Percentiles rank a stretch among this genome's conserved stretches.
phyloP scores from a whole-genome alignment of 2,329 filamentous ascomycete genomes.

The Colletotrichum agaves region DNA sequence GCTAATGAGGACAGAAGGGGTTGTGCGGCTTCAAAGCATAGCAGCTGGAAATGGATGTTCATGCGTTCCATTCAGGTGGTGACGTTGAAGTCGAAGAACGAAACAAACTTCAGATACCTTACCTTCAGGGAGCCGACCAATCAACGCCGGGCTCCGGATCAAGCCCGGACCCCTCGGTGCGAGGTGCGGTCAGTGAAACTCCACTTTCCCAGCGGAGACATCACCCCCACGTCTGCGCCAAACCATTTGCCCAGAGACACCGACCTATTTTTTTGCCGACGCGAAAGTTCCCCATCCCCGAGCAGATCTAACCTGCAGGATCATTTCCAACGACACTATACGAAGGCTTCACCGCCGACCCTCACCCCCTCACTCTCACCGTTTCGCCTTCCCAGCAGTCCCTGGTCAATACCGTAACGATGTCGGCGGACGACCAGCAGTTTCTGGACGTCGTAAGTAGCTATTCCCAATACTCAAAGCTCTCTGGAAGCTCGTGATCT shows the following conservation, averaged over 20 bases:
- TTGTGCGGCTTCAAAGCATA: not conserved
- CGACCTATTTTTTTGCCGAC: conserved; percentile 29
- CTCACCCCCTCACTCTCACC: not conserved
- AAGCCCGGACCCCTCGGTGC: conserved; percentile 14
- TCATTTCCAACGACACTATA: not conserved
- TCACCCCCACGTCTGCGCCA: not conserved
- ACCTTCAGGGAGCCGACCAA: conserved; percentile 10
- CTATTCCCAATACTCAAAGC: not conserved
- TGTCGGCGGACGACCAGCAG: conserved; percentile 84
- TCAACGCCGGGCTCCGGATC: conserved; percentile 3
- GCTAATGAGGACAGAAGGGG: no score
- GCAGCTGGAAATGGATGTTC: conserved; percentile 1
- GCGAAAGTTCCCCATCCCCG: conserved; percentile 6
- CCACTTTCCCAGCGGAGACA: conserved; percentile 14
- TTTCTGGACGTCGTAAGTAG: conserved; percentile 78
- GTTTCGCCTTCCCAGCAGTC: conserved; percentile 3
- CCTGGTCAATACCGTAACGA: conserved; percentile 52
- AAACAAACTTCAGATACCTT: conserved; percentile 11
- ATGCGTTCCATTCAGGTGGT: not conserved
- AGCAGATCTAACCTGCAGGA: not conserved
- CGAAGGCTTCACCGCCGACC: conserved; percentile 1
- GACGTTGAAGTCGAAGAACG: conserved; percentile 12
- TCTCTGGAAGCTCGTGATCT: conserved; percentile 12
- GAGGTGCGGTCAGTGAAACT: conserved; percentile 25
- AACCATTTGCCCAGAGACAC: not conserved